These are phyloP conservation scores for Malbranchea zuffiana DNA, from an alignment of 2,329 filamentous ascomycete genomes.

Conservation along the genomic window DNA sequence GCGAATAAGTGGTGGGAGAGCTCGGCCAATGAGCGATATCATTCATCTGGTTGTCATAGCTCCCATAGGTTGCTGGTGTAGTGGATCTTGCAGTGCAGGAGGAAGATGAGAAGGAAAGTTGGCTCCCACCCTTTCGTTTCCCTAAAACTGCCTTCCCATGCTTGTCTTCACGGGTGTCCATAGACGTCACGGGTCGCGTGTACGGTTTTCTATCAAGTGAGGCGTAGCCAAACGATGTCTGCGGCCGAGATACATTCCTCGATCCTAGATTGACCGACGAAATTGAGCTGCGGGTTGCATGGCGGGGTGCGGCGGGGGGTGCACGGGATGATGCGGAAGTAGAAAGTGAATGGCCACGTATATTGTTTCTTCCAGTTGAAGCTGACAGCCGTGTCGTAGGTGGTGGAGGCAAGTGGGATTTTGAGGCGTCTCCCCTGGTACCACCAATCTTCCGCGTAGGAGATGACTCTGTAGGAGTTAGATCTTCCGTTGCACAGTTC, in stretches of 20 bases:
- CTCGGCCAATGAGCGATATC: constrained; percentile 21
- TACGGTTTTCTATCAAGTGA: constrained; percentile 37
- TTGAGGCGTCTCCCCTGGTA: too few species aligned
- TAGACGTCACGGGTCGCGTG: constrained; percentile 32
- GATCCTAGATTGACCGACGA: constrained; percentile 18
- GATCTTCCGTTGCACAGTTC: too few species aligned
- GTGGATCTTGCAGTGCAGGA: constrained; percentile 12
- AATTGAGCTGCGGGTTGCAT: constrained; percentile 4
- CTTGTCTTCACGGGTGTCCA: constrained; percentile 33
- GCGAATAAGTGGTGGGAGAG: constrained; percentile 18
- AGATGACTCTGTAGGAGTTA: too few species aligned
- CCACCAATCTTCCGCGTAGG: too few species aligned
- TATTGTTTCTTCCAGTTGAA: too few species aligned
- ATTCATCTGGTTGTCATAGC: constrained; percentile 20
- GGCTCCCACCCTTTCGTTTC: constrained; percentile 45
- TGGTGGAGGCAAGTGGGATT: too few species aligned
- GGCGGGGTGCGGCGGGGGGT: constrained; percentile 27
- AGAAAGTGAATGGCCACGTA: too few species aligned
- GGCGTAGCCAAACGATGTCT: constrained; percentile 43
- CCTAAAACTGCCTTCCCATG: constrained; percentile 28
- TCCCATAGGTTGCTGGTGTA: constrained; percentile 14
- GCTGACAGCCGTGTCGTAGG: too few species aligned
- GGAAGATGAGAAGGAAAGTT: constrained; percentile 25
- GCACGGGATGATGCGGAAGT: constrained; percentile 28
- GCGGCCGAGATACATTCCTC: constrained; percentile 37